Evolutionary conservation across 768 basidiomycete genomes (phyloP), one percentile per base, ranked within the genome.

Genomic region (Trametes elegans): DNA sequence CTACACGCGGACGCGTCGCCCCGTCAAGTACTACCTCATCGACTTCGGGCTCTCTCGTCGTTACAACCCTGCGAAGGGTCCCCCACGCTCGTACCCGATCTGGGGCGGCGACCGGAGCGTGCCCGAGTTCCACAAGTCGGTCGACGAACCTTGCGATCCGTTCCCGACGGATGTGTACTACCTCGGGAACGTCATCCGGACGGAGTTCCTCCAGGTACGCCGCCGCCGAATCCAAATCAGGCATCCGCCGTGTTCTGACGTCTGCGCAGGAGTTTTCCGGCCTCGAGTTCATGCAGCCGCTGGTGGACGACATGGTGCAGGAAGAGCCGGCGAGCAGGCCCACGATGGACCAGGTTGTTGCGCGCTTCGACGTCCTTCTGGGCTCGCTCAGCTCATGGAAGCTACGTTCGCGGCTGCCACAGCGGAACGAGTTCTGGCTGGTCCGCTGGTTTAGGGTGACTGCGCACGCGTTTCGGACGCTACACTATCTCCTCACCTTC

Each of bases 101-200:
- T 57, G 59, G 7, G 79, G 77, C 0, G 77, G 72, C 3, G 79
- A 82, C 60, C 71, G 70, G 46, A 63, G 73, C 0, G 68, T 70
- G 0, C 72, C 73, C 1, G 72, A 74, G 52, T 70, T 68, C 49
- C 57, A 57, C 2, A 48, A 27, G 3, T 53, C 55, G 19, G 3
- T 32, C 2, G 23, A 31, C 10, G n/a, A 51, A 3, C 59, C 49
- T 1, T 62, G 51, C 44, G 63, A 74, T 41, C 71, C 71, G 1
- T 73, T 73, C 55, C 64, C 67, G 9, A 70, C 66, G 1, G 74
- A 75, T 32, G 53, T 73, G 4, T 73, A 72, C 49, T 68, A 65
- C 28, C 27, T 74, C 14, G 73, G 70, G 0, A 72, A 73, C 32
- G 31, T 69, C 9, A 63, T 75, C 16, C 58, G 64, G 6, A 35